Conservation (phyloP, 805 yeast species). For the Yarrowia sp. region DNA sequence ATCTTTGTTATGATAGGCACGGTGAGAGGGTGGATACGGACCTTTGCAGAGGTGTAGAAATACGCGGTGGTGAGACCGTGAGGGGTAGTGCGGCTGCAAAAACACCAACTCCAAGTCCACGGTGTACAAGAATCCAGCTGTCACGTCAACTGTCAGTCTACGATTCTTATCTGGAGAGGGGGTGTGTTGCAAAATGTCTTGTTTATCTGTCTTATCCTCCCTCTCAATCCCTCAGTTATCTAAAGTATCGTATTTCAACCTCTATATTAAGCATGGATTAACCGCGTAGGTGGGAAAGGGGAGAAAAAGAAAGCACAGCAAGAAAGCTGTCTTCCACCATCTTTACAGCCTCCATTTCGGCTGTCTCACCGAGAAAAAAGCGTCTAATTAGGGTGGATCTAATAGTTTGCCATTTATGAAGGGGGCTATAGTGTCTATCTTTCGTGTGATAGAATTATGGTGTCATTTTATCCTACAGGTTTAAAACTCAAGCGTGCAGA, state of each 20-base stretch:
- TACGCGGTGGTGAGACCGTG: too few species aligned
- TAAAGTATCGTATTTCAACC: slow-evolving; percentile 13
- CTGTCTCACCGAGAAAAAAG: slow-evolving; percentile 1
- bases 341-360: not conserved
- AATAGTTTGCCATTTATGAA: not conserved
- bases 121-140: too few species aligned
- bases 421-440: not conserved
- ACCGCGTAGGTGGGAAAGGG: not conserved
- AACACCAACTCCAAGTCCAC: too few species aligned
- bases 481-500: not conserved
- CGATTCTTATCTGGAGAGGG: too few species aligned
- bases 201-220: too few species aligned
- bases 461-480: not conserved
- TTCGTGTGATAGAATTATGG: not conserved
- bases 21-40: not conserved
- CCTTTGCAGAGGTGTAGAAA: not conserved
- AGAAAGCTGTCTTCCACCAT: not conserved
- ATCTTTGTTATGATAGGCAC: slow-evolving; percentile 8
- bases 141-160: too few species aligned
- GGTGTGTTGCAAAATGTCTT: too few species aligned
- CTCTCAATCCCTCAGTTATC: not conserved
- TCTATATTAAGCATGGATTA: slow-evolving; percentile 10
- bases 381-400: slow-evolving; percentile 4
- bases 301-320: not conserved
- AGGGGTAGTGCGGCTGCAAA: too few species aligned